Evolutionary conservation across 306 rosid genomes (phyloP), one percentile per base, ranked within the genome.

Genomic region (Prunus mira): DNA sequence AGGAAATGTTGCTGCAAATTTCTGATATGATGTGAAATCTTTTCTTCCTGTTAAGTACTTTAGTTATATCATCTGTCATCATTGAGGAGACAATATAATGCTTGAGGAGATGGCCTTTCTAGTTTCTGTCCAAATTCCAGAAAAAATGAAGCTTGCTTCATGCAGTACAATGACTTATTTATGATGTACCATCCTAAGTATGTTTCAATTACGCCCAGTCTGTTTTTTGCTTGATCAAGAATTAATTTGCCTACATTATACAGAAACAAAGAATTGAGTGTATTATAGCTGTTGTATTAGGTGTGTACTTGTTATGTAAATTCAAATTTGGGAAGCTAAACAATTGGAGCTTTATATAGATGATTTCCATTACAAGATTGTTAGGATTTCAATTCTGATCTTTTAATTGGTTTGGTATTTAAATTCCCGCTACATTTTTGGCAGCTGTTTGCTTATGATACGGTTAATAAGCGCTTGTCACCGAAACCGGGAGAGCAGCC

Each of bases 361-460:
- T 28, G 22, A 62, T 28, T 9, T 34, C 46, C 28, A 47, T 71
- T 76, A 22, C n/a, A 58, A 62, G 56, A 25, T 45, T 60, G 32
- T 5, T 17, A 57, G 20, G 57, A 45, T 73, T 65, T 9, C 57
- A 11, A 2, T 15, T 45, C 24, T 73, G 24, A 25, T 18, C 10
- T 61, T n/a, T 72, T 22, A 32, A 32, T 72, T 43, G 69, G 30
- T 69, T 77, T 47, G 62, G 57, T 19, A 45, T 82, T 86, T 86
- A 51, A 85, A 20, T 34, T 65, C 54, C 52, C 85, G 66, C 19
- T 15, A 47, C 34, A 80, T 41, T 87, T 78, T 82, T 88, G 85
- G 85, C 93, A 95, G 99, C 93, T 95, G 46, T 92, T 92, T 88
- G 97, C 93, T 58, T 95, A 88, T 34, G 99, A 95, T 71, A 92